These are phyloP conservation scores for Schizosaccharomyces versatilis DNA, from an alignment of 1,139 yeast genomes.

Conservation along the genomic window DNA sequence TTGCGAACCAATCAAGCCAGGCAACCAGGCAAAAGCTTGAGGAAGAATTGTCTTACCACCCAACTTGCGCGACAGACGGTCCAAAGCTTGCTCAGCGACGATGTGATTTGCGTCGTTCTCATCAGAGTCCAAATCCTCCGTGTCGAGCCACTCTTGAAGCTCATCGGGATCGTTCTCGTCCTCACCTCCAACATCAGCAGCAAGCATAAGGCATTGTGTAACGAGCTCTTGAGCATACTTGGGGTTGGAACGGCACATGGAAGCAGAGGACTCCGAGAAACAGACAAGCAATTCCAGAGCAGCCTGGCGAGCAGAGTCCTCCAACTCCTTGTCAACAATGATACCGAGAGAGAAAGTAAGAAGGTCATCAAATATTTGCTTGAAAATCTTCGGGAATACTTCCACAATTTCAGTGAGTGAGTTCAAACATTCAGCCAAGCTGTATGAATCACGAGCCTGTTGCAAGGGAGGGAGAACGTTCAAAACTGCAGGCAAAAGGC, in stretches of 20 bases:
- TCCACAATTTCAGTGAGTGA: conserved; percentile 75
- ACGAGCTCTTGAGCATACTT: conserved; percentile 54
- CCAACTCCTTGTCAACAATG: conserved; percentile 60
- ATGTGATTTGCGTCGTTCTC: conserved; percentile 58
- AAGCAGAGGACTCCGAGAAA: conserved; percentile 81
- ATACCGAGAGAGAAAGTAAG: conserved; percentile 68
- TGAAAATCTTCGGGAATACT: conserved; percentile 84
- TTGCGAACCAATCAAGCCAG: conserved; percentile 51
- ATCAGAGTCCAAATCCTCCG: conserved; percentile 51
- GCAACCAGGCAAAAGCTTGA: conserved; percentile 68
- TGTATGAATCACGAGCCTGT: conserved; percentile 53
- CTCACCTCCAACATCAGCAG: conserved; percentile 80
- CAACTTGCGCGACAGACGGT: conserved; percentile 62
- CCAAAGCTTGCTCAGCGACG: conserved; percentile 84
- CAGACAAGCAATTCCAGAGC: conserved; percentile 75
- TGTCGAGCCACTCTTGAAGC: conserved; percentile 47
- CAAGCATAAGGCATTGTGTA: conserved; percentile 51
- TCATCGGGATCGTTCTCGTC: conserved; percentile 59
- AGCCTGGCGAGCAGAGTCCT: conserved; percentile 55
- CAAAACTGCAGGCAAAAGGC: conserved; percentile 58
- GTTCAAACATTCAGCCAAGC: conserved; percentile 72
- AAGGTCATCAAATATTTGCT: conserved; percentile 68
- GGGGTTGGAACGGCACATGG: conserved; percentile 72
- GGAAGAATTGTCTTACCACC: conserved; percentile 69
- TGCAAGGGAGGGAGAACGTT: conserved; percentile 73